Conservation (phyloP, 192 early-diverging fungal genomes). For the Dissophora ornata region DNA sequence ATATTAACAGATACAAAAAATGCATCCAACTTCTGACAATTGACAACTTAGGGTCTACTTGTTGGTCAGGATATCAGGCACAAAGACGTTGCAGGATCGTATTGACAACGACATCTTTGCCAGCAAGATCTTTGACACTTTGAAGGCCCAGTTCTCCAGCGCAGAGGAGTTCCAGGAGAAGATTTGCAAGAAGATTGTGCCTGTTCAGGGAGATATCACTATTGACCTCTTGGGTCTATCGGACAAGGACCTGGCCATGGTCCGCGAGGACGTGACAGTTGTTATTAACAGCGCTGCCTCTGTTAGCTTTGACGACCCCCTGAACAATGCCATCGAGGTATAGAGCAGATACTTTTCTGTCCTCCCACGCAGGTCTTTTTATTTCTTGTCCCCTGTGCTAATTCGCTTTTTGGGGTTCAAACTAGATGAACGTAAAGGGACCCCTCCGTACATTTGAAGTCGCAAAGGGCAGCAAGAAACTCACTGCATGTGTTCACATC, state of each 20-base stretch:
- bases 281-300: slow-evolving; percentile 63
- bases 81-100: slow-evolving; percentile 40
- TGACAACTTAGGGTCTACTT: slow-evolving; percentile 46
- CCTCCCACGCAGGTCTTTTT: neutral
- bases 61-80: slow-evolving; percentile 41
- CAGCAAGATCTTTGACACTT: slow-evolving; percentile 55
- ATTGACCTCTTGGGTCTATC: slow-evolving; percentile 51
- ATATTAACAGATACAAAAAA: too few species aligned
- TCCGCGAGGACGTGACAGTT: slow-evolving; percentile 54
- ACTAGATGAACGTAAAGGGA: slow-evolving; percentile 44
- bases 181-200: slow-evolving; percentile 56
- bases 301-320: slow-evolving; percentile 56
- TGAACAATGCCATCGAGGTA: slow-evolving; percentile 63
- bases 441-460: slow-evolving; percentile 45
- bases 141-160: slow-evolving; percentile 44
- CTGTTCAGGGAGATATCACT: slow-evolving; percentile 56
- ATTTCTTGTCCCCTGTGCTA: too few species aligned
- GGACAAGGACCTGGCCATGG: slow-evolving; percentile 44
- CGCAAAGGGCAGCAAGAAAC: slow-evolving; percentile 28
- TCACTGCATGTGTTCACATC: slow-evolving; percentile 38
- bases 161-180: slow-evolving; percentile 44
- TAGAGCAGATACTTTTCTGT: neutral
- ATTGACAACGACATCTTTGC: slow-evolving; percentile 41
- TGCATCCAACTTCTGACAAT: too few species aligned
- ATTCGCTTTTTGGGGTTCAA: neutral